Percentiles rank a stretch among this genome's conserved stretches.
These are phyloP conservation scores for Phalaenopsis hybrid DNA, from an alignment of 116 monocot genomes.

Conservation along the genomic window DNA sequence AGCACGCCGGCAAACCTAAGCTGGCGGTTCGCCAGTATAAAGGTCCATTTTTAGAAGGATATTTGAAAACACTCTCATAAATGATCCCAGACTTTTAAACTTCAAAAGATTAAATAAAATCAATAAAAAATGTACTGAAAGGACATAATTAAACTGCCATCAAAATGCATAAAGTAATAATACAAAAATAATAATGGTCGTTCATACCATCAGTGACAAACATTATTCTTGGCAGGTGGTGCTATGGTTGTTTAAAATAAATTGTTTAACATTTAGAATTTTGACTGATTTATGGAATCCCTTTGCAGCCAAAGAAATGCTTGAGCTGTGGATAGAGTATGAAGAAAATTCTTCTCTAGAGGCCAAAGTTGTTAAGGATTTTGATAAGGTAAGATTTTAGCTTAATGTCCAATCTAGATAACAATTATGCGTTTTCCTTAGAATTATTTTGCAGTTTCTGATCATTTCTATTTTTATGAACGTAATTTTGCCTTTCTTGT, in stretches of 20 bases:
- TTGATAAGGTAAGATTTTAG: constrained; percentile 66
- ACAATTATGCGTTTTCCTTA: background rate
- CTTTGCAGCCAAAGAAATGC: constrained; percentile 73
- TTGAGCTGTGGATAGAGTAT: constrained; percentile 85
- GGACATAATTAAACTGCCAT: background rate
- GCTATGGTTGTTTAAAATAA: background rate
- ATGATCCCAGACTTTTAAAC: background rate
- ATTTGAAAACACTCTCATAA: background rate
- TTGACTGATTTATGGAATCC: background rate
- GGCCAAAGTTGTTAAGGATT: constrained; percentile 94
- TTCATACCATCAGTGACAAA: background rate
- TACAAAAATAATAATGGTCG: background rate
- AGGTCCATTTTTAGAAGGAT: background rate
- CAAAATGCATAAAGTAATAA: background rate
- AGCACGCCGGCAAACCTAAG: too few relatives aligned
- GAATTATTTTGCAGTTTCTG: background rate
- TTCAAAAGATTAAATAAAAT: background rate
- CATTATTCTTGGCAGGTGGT: background rate
- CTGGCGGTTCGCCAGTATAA: too few relatives aligned
- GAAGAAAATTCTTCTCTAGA: constrained; percentile 82
- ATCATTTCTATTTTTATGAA: background rate
- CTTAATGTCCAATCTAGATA: background rate
- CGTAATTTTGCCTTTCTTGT: background rate
- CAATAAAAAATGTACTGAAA: background rate
- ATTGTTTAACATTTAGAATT: background rate